Evolutionary conservation across 768 basidiomycete genomes (phyloP), one percentile per base, ranked within the genome.

Genomic region (Suillus tomentosus): DNA sequence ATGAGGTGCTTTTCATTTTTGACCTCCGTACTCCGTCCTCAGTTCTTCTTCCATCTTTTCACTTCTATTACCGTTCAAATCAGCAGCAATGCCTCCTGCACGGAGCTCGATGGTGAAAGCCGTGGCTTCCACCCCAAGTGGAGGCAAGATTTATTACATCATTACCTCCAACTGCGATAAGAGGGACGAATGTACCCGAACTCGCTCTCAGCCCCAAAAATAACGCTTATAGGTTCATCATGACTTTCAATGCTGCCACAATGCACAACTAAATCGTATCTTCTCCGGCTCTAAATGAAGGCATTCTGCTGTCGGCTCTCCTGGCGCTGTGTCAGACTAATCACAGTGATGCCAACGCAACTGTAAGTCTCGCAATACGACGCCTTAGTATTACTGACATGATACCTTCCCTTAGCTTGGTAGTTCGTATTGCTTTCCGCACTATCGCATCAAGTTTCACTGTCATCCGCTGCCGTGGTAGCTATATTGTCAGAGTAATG

Each of bases 191-290:
- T 31, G 31, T 31, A 31, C 31, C 31, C 31, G 31, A 31, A 31
- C 31, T 31, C 31, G 31, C 31, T 31, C 31, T 31, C 31, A 42
- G 40, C 22, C 11, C 7, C 1, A 31, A 19, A 3, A 17, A 37
- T 27, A 19, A 27, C 10, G 3, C 5, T 42, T 17, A 3, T 39
- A 76, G 82, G 78, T 37, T 77, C 77, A 2, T 72, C 27, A 24
- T 24, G 51, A 87, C 88, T 1, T 98, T 98, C 77, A 92, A 94
- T 74, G 84, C 91, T 8, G 88, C 91, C 8, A 85, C 84, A 0
- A 77, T 94, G 50, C 85, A 95, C 40, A 94, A 93, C 47, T 96
- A 91, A 70, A 80, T 99, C 43, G 84, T 86, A 43, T 78, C 82
- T 51, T 79, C 74, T 39, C 82, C 87, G 61, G 67, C 72, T 4